Base-by-base conservation (phyloP, 495 filamentous ascomycete species). In the Trichoderma reesei region DNA sequence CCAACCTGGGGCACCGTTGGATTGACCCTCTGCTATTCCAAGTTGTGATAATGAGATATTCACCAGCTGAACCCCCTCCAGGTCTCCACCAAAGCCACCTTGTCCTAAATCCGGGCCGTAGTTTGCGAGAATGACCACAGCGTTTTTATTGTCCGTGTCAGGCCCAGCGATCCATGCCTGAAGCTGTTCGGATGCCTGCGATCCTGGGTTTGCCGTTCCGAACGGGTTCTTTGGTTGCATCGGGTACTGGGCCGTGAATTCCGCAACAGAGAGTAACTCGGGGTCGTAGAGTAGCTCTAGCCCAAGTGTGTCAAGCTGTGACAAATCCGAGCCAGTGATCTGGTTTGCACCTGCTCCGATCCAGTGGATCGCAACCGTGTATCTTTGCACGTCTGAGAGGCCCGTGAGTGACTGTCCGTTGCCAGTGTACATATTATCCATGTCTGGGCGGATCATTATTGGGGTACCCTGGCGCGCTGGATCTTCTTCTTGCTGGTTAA, bases 151-250 rank as follows among this genome's bases (percentile, higher is more conserved):
- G 8, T 5, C 31, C 26, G 51, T 34, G 14, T 56, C 9, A 13
- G 51, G 51, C 11, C 51, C 51, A 34, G 51, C 51, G 13, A 56
- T 56, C 51, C 51, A 56, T 14, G 51, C 51, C 8, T 56, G 51
- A 10, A 56, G 51, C 51, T 56, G 51, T 20, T 56, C 51, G 18
- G 51, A 56, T 56, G 51, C 51, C 26, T 56, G 51, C 4, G 51
- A 56, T 5, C 51, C 51, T 36, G 51, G 51, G 26, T 36, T 34
- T 10, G 51, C 7, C 3, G 51, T 56, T 10, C 51, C 51, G 11
- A 56, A 56, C 14, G 51, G 51, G 34, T 56, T 56, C 14, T 56
- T 56, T 26, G 51, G 51, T 9, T 56, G 51, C 51, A 56, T 56
- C 11, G 51, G 26, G 34, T 56, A 56, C 16, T 56, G 51, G 13